A percentile compares a stretch with the other conserved stretches of the same genome.
Conservation (phyloP, 2,329 filamentous ascomycete genomes). For the Chaetomiaceae sp. region DNA sequence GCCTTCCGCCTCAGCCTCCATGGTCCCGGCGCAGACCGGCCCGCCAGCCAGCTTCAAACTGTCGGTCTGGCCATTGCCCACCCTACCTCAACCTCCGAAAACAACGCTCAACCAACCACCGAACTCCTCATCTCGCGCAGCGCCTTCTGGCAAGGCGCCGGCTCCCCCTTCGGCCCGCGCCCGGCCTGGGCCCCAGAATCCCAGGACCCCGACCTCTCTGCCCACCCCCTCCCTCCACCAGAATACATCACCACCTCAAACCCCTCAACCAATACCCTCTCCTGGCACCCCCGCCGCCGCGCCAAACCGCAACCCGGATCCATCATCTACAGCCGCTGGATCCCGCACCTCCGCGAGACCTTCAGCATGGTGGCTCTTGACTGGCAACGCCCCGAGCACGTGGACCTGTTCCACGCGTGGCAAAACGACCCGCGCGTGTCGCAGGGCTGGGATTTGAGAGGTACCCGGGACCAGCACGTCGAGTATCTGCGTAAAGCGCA, state of each 20-base stretch:
- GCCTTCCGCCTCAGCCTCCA: conserved; percentile 44
- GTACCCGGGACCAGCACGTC: conserved; percentile 68
- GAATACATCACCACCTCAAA: conserved; percentile 43
- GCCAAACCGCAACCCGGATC: conserved; percentile 67
- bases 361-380: conserved; percentile 76
- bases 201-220: conserved; percentile 31
- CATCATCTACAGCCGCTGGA: conserved; percentile 72
- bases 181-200: conserved; percentile 56
- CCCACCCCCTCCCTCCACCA: conserved; percentile 46
- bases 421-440: conserved; percentile 80
- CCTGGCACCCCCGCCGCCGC: conserved; percentile 65
- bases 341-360: conserved; percentile 69
- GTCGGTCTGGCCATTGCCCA: conserved; percentile 49
- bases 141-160: conserved; percentile 68
- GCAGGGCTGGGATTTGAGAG: conserved; percentile 75
- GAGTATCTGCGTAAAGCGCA: conserved; percentile 66
- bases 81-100: conserved; percentile 32
- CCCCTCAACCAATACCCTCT: conserved; percentile 29
- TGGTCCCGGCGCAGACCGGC: conserved; percentile 29
- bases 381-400: conserved; percentile 58
- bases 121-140: conserved; percentile 43
- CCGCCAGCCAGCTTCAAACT: conserved; percentile 30
- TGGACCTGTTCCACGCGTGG: conserved; percentile 71
- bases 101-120: conserved; percentile 26
- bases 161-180: conserved; percentile 61